These are phyloP conservation scores for Pyrenophora seminiperda DNA, from an alignment of 2,329 filamentous ascomycete genomes.

Conservation along the genomic window DNA sequence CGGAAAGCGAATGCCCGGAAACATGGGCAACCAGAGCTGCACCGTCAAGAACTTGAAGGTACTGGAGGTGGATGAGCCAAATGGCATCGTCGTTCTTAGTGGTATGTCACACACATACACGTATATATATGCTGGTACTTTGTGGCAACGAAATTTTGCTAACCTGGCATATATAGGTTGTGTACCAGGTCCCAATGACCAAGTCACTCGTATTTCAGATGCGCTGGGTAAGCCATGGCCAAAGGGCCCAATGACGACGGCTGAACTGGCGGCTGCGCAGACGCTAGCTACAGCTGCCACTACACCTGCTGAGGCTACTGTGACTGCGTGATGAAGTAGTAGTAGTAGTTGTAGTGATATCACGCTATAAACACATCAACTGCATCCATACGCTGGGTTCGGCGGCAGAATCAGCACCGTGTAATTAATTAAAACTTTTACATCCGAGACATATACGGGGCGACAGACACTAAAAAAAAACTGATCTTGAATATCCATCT, in stretches of 20 bases:
- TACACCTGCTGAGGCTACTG: slow-evolving; percentile 12
- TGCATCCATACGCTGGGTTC: no score
- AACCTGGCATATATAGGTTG: slow-evolving; percentile 54
- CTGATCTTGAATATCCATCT: no score
- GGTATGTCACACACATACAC: slow-evolving; percentile 56
- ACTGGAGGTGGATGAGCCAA: slow-evolving; percentile 82
- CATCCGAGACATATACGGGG: no score
- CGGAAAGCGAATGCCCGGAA: slow-evolving; percentile 96
- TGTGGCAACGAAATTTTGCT: not conserved
- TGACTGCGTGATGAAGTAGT: slow-evolving; percentile 13
- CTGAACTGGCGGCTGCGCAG: slow-evolving; percentile 25
- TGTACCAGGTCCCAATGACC: slow-evolving; percentile 86
- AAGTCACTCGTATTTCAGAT: slow-evolving; percentile 84
- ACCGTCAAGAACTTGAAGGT: slow-evolving; percentile 93
- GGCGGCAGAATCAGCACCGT: not conserved
- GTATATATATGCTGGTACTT: not conserved
- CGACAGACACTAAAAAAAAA: no score
- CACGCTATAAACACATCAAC: no score
- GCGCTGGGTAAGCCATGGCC: slow-evolving; percentile 86
- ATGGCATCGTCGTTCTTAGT: slow-evolving; percentile 86
- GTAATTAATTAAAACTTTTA: no score
- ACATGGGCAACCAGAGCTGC: slow-evolving; percentile 88
- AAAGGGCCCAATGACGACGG: slow-evolving; percentile 49
- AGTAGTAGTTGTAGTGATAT: no score
- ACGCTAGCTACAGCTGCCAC: slow-evolving; percentile 15